Conservation (phyloP, 805 yeast genomes). For the Metschnikowia similis region DNA sequence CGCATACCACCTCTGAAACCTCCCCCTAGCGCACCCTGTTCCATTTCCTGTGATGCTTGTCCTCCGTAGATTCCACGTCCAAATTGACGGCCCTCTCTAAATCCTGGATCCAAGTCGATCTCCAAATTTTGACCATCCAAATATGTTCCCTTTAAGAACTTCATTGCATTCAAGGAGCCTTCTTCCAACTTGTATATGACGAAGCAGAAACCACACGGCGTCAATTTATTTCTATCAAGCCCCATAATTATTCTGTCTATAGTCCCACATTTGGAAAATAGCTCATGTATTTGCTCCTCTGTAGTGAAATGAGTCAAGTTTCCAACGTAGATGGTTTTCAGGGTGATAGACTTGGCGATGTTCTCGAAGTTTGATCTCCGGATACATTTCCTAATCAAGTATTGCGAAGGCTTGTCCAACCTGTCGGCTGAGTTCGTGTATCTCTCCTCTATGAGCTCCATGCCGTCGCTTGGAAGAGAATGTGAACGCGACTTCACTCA, state of each 20-base stretch:
- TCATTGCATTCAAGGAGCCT: constrained; percentile 78
- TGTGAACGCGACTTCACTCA: background rate
- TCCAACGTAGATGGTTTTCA: constrained; percentile 86
- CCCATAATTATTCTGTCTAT: constrained; percentile 89
- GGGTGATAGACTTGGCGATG: constrained; percentile 58
- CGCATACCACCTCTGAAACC: constrained; percentile 42
- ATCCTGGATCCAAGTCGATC: constrained; percentile 94
- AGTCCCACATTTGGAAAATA: constrained; percentile 78
- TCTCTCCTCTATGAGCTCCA: constrained; percentile 40
- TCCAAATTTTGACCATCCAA: constrained; percentile 78
- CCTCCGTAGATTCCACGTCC: constrained; percentile 95
- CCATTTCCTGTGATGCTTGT: constrained; percentile 70
- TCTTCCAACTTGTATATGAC: constrained; percentile 66
- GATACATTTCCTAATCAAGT: constrained; percentile 63
- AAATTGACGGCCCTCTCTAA: constrained; percentile 90
- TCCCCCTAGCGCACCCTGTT: constrained; percentile 20
- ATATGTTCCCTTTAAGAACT: constrained; percentile 75
- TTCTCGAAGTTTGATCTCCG: constrained; percentile 51
- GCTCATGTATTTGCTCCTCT: constrained; percentile 89
- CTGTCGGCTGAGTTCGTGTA: constrained; percentile 64
- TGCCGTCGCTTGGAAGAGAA: constrained; percentile 7
- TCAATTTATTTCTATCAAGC: constrained; percentile 78
- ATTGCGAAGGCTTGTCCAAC: constrained; percentile 67
- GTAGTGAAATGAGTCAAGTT: constrained; percentile 86
- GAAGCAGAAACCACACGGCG: constrained; percentile 97